A percentile compares a stretch with the other conserved stretches of the same genome.
Evolutionary conservation across 352 stramenopile genomes (phyloP).

Genomic region (Globisporangium orthogonon): DNA sequence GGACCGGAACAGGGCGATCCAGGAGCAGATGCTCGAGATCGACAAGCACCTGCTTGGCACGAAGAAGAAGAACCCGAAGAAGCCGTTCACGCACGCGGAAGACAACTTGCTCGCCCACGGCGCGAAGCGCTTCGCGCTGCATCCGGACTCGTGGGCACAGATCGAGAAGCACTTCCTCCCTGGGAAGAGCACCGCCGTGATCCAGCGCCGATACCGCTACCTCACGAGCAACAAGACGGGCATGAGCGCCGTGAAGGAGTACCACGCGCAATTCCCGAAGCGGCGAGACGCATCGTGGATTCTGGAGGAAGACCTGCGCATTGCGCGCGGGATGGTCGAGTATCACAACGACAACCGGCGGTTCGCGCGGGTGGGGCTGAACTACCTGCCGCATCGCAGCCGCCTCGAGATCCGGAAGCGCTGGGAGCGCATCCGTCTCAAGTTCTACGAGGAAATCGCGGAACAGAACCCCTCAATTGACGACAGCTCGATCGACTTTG

Average conservation of each 20-base stretch:
- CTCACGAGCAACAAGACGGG: slow-evolving; percentile 54
- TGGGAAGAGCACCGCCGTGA: slow-evolving; percentile 32
- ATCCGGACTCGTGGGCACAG: slow-evolving; percentile 44
- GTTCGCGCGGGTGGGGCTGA: slow-evolving; percentile 51
- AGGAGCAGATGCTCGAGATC: slow-evolving; percentile 59
- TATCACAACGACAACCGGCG: slow-evolving; percentile 54
- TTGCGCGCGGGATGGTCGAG: slow-evolving; percentile 62
- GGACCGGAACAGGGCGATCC: slow-evolving; percentile 44
- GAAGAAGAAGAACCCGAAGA: slow-evolving; percentile 37
- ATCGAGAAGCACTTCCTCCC: slow-evolving; percentile 66
- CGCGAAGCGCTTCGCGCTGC: slow-evolving; percentile 49
- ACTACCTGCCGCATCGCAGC: slow-evolving; percentile 59
- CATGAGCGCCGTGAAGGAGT: slow-evolving; percentile 52
- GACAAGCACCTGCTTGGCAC: slow-evolving; percentile 61
- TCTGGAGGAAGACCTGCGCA: slow-evolving; percentile 75
- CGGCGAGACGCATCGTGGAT: slow-evolving; percentile 45
- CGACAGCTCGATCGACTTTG: slow-evolving; percentile 40
- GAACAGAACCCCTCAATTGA: slow-evolving; percentile 19
- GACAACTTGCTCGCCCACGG: slow-evolving; percentile 65
- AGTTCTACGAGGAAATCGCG: slow-evolving; percentile 26
- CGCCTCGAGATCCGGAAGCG: slow-evolving; percentile 64
- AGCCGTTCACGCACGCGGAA: slow-evolving; percentile 49
- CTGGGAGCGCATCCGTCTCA: slow-evolving; percentile 36
- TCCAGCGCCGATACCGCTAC: slow-evolving; percentile 68
- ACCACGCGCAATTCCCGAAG: slow-evolving; percentile 34